phyloP scores from a whole-genome alignment of 2,329 filamentous ascomycete genomes.

The Sporothrix variecibatus region DNA sequence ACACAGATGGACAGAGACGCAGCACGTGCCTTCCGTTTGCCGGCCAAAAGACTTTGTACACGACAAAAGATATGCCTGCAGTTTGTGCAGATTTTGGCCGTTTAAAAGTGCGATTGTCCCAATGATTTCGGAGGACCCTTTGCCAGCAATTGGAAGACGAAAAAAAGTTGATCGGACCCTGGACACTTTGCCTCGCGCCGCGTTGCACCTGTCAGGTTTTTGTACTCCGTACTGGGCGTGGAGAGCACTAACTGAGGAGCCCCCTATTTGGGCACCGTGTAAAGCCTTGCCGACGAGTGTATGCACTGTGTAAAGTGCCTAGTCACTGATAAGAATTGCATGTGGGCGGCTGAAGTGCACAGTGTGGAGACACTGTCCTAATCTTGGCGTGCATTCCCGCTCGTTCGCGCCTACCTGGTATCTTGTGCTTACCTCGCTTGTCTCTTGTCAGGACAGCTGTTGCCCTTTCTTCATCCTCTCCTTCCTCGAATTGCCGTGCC shows the following conservation, averaged over 20 bases:
- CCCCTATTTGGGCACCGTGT: slow-evolving; percentile 22
- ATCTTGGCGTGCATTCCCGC: slow-evolving; percentile 20
- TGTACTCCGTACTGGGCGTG: background rate
- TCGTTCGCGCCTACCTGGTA: background rate
- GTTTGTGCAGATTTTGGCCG: background rate
- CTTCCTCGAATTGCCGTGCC: background rate
- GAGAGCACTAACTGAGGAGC: slow-evolving; percentile 25
- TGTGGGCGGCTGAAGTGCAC: background rate
- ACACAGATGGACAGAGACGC: too few relatives aligned
- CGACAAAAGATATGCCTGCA: background rate
- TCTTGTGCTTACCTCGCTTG: background rate
- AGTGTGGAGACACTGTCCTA: slow-evolving; percentile 14
- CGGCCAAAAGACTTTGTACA: background rate
- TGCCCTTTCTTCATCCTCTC: background rate
- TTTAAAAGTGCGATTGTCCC: background rate
- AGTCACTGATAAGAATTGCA: background rate
- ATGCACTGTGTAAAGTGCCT: background rate
- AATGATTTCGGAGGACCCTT: background rate
- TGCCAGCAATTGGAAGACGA: background rate
- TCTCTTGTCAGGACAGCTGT: background rate
- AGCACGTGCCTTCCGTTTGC: background rate
- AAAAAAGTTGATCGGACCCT: slow-evolving; percentile 3
- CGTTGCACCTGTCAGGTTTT: slow-evolving; percentile 4
- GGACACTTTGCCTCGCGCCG: slow-evolving; percentile 10
- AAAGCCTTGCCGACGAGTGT: background rate